Evolutionary conservation across 2,329 filamentous ascomycete species (phyloP).

Genomic region (Thielaviopsis populi): DNA sequence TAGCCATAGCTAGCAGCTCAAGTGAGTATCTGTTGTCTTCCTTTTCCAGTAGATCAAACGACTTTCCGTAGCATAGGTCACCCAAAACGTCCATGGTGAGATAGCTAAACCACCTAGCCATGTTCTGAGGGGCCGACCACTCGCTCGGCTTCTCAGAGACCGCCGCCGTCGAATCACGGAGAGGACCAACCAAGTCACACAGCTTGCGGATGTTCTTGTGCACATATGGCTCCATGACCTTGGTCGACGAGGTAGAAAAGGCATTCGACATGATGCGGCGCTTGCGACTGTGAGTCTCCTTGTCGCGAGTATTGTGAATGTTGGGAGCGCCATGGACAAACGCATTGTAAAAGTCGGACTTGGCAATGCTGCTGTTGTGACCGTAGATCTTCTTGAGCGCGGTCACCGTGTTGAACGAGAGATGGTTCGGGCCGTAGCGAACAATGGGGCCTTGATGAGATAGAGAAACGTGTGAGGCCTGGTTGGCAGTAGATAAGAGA

Average conservation of each 20-base stretch:
- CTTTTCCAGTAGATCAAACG: conserved; percentile 44
- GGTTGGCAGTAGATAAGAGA: neutral
- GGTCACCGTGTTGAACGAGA: conserved; percentile 60
- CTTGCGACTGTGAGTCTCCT: conserved; percentile 53
- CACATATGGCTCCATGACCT: conserved; percentile 53
- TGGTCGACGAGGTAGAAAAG: conserved; percentile 51
- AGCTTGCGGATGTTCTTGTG: conserved; percentile 51
- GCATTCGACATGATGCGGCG: conserved; percentile 56
- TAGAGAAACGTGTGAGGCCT: neutral
- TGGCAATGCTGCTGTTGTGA: conserved; percentile 44
- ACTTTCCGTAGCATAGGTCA: conserved; percentile 46
- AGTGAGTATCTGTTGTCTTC: conserved; percentile 51
- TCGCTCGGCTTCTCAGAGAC: conserved; percentile 21
- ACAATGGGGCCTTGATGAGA: conserved; percentile 40
- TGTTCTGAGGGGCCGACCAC: conserved; percentile 45
- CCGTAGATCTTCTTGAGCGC: conserved; percentile 54
- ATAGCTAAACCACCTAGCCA: conserved; percentile 48
- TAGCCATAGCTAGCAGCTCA: conserved; percentile 50
- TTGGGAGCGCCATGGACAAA: conserved; percentile 58
- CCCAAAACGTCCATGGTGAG: conserved; percentile 48
- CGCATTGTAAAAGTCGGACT: conserved; percentile 58
- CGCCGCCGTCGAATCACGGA: conserved; percentile 22
- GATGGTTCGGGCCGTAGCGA: conserved; percentile 62
- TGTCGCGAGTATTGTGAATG: conserved; percentile 58
- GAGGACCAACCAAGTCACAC: conserved; percentile 39